These are phyloP conservation scores for Fusarium sp. DNA, from an alignment of 2,329 filamentous ascomycete species.

Conservation along the genomic window DNA sequence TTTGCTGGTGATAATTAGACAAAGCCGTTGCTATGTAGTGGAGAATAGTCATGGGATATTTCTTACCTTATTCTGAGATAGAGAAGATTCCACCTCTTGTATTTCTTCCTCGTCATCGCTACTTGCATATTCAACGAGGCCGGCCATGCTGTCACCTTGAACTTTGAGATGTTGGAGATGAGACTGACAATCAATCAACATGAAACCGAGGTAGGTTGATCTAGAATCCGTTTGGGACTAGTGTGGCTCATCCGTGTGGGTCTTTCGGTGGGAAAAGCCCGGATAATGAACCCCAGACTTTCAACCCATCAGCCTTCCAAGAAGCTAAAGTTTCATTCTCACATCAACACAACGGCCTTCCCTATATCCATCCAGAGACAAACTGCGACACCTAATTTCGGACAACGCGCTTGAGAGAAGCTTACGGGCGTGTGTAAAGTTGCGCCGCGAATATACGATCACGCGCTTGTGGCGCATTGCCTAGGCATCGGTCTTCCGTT, in stretches of 20 bases:
- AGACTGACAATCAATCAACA: constrained; percentile 1
- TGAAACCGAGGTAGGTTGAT: constrained; percentile 25
- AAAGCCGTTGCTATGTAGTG: background rate
- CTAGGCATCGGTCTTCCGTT: constrained; percentile 33
- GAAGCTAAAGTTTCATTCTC: constrained; percentile 23
- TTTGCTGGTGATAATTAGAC: constrained; percentile 20
- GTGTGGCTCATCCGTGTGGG: constrained; percentile 21
- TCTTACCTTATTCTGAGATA: constrained; percentile 20
- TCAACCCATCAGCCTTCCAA: constrained; percentile 10
- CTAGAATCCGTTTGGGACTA: constrained; percentile 31
- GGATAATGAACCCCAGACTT: constrained; percentile 21
- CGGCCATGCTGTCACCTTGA: constrained; percentile 49
- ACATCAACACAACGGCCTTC: constrained; percentile 14
- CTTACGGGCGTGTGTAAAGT: background rate
- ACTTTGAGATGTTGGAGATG: background rate
- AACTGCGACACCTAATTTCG: background rate
- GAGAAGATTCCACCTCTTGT: constrained; percentile 13
- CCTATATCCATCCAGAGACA: constrained; percentile 7
- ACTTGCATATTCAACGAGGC: constrained; percentile 62
- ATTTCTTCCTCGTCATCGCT: constrained; percentile 61
- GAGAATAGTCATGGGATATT: background rate
- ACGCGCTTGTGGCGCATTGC: constrained; percentile 35
- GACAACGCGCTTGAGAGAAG: background rate
- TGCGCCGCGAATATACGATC: constrained; percentile 18
- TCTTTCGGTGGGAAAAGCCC: constrained; percentile 14